Evolutionary conservation across 2,329 filamentous ascomycete species (phyloP), one percentile per base, ranked within the genome.

Genomic region (Aspergillus jensenii): DNA sequence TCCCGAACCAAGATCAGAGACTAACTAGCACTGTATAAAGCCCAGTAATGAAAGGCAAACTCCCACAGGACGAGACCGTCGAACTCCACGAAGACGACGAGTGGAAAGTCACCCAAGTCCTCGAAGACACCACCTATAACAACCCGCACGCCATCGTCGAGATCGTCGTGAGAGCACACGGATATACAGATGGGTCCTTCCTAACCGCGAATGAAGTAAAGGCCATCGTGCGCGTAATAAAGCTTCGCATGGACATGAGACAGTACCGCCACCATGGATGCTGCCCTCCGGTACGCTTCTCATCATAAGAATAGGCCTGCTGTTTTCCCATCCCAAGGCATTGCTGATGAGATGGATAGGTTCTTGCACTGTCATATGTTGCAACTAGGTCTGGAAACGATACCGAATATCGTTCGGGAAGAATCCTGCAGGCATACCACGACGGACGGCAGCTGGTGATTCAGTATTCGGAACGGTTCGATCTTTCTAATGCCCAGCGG

Each of bases 401-500:
- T 9, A 47, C 17, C 15, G 33, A 53, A 7, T 46, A 43, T 11
- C 33, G 37, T 6, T 31, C 49, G 11, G 56, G 52, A 23, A 43
- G 59, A 15, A 56, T 61, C 33, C 12, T 61, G 7, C 59, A 61
- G 31, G 59, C 52, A 8, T 40, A 61, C 17, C 52, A 61, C 35
- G 27, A 46, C 33, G 52, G 56, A 9, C 31, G 27, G 7, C 40
- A 49, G 23, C 37, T 61, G 37, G 39, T 56, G 17, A 56, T 61
- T 23, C 52, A 59, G 33, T 52, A 51, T 37, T 44, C 47, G 23
- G 39, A 56, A 14, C 23, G 46, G 27, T 15, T 56, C 3, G 39
- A 59, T 6, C 35, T 56, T 17, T 46, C 37, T 6, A 25, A 55
- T 4, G 21, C 45, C 7, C 25, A 40, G 12, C 7, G 14, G 35